Percentiles rank a stretch among this genome's conserved stretches.
Evolutionary conservation across 129 eudicot genomes (phyloP).

Genomic region (Flaveria bidentis): DNA sequence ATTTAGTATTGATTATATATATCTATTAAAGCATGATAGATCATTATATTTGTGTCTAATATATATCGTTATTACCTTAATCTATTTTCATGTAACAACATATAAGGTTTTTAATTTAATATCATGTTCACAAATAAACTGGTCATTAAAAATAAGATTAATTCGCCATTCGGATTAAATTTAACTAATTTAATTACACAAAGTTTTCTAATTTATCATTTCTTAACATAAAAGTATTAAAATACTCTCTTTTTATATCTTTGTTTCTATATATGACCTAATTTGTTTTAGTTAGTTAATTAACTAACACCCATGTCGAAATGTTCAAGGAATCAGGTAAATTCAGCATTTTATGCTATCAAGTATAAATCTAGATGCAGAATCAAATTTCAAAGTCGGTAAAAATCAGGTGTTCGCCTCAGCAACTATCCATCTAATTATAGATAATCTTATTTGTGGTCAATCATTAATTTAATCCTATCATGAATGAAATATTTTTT

Average conservation of each 20-base stretch:
- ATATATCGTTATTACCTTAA: too few species aligned
- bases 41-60: too few species aligned
- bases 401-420: conserved; percentile 36
- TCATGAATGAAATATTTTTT: conserved; percentile 1
- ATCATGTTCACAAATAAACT: too few species aligned
- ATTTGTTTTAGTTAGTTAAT: not conserved
- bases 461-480: conserved; percentile 40
- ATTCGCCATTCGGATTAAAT: too few species aligned
- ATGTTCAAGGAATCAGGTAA: not conserved
- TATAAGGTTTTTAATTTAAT: too few species aligned
- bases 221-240: not conserved
- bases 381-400: conserved; percentile 39
- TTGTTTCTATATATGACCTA: not conserved
- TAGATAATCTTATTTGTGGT: conserved; percentile 29
- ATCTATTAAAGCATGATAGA: too few species aligned
- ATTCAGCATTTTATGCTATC: not conserved
- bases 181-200: too few species aligned
- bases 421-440: conserved; percentile 40
- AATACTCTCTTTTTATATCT: not conserved
- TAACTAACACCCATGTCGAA: conserved; percentile 5
- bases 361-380: not conserved
- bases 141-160: not conserved
- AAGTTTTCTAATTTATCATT: too few species aligned
- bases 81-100: too few species aligned
- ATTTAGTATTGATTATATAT: too few species aligned